These are phyloP conservation scores for Parachaetomium inaequale DNA, from an alignment of 495 filamentous ascomycete species.

Conservation along the genomic window DNA sequence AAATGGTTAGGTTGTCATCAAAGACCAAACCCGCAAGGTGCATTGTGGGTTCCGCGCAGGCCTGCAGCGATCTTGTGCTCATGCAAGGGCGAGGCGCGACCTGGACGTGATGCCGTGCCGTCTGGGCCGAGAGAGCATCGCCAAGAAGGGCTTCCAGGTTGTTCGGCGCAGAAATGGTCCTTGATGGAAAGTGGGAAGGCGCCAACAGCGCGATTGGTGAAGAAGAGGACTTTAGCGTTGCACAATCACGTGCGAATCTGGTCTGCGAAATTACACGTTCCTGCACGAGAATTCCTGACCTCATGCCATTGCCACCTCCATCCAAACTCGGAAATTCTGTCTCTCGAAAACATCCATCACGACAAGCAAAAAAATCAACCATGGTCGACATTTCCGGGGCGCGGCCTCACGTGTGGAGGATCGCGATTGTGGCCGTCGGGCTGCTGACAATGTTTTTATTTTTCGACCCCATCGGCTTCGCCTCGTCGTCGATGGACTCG, in stretches of 20 bases:
- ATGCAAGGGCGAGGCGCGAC: no score
- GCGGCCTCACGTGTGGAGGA: conserved; percentile 16
- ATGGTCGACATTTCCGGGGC: conserved; percentile 10
- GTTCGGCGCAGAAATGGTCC: no score
- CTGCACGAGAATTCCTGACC: not conserved
- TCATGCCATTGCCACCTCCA: not conserved
- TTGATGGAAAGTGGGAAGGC: no score
- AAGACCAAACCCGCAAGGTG: no score
- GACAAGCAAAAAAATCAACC: not conserved
- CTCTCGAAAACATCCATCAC: not conserved
- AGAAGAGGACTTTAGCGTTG: not conserved
- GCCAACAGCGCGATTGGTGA: not conserved
- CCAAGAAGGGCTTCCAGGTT: no score
- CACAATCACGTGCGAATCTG: not conserved
- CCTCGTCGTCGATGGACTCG: conserved; percentile 5
- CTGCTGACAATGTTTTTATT: conserved; percentile 19
- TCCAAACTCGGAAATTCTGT: not conserved
- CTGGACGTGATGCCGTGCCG: no score
- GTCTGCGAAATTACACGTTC: not conserved
- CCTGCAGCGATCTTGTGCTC: no score
- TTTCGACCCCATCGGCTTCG: conserved; percentile 26
- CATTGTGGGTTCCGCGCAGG: no score
- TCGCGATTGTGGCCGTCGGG: conserved; percentile 7
- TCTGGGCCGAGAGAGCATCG: no score
- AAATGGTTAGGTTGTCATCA: no score